These are phyloP conservation scores for Cymodocea nodosa DNA, from an alignment of 116 monocot species.

Conservation along the genomic window DNA sequence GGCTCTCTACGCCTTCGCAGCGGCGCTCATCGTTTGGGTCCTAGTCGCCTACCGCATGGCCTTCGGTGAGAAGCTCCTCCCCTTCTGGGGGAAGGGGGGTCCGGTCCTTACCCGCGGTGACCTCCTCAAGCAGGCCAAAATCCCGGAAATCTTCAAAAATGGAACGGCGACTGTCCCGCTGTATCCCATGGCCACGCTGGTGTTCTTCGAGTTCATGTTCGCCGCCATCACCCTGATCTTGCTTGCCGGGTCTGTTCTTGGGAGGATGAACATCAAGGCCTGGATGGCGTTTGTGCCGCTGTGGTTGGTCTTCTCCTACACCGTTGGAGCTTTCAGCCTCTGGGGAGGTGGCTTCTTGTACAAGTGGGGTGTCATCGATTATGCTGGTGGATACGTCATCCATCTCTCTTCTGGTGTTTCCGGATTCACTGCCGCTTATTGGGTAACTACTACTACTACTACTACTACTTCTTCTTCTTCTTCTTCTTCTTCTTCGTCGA, in stretches of 20 bases:
- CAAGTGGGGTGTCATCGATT: slow-evolving; percentile 26
- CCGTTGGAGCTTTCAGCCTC: slow-evolving; percentile 21
- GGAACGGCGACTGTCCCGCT: neutral
- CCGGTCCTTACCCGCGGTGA: neutral
- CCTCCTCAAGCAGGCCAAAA: neutral
- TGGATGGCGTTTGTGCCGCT: slow-evolving; percentile 26
- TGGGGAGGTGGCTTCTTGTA: slow-evolving; percentile 31
- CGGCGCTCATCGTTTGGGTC: slow-evolving; percentile 15
- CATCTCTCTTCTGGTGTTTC: slow-evolving; percentile 33
- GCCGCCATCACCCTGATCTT: slow-evolving; percentile 16
- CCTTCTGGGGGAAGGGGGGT: slow-evolving; percentile 12
- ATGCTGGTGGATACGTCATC: slow-evolving; percentile 37
- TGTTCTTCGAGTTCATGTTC: slow-evolving; percentile 14
- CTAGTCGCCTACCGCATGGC: slow-evolving; percentile 18
- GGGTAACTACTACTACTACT: slow-evolving; percentile 16
- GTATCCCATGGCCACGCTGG: slow-evolving; percentile 12
- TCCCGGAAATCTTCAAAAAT: slow-evolving; percentile 2
- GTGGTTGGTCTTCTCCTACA: slow-evolving; percentile 22
- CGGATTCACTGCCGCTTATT: slow-evolving; percentile 35
- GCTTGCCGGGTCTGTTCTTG: slow-evolving; percentile 20
- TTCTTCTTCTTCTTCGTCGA: neutral
- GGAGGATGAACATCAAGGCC: slow-evolving; percentile 26
- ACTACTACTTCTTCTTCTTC: neutral
- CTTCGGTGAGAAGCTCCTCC: slow-evolving; percentile 12
- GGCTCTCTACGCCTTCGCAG: slow-evolving; percentile 21